phyloP scores from a whole-genome alignment of 331 rosid genomes.

The Cucumis variabilis region DNA sequence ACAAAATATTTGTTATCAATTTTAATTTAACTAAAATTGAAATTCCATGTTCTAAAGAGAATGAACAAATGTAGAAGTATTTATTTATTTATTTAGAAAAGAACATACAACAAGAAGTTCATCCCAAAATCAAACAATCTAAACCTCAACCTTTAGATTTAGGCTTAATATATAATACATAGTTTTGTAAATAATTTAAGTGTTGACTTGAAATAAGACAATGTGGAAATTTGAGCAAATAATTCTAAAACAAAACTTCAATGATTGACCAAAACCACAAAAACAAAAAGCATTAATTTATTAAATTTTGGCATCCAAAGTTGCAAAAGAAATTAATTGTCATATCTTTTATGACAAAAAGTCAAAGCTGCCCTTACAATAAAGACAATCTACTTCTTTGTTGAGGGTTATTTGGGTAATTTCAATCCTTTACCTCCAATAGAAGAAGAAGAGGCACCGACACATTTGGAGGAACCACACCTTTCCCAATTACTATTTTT shows the following conservation, averaged over 20 bases:
- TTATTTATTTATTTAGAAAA: too few relatives aligned
- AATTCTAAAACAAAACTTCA: not conserved
- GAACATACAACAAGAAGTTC: not conserved
- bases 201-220: not conserved
- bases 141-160: not conserved
- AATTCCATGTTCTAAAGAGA: too few relatives aligned
- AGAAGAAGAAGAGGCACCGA: constrained; percentile 26
- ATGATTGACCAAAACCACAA: constrained; percentile 12
- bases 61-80: too few relatives aligned
- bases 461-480: not conserved
- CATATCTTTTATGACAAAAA: not conserved
- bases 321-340: not conserved
- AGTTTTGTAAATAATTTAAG: not conserved
- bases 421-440: too few relatives aligned
- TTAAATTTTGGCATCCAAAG: constrained; percentile 24
- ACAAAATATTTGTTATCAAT: too few relatives aligned
- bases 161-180: not conserved
- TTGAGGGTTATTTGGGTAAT: not conserved
- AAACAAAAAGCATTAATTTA: constrained; percentile 17
- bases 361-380: constrained; percentile 1
- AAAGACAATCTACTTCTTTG: not conserved
- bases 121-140: not conserved
- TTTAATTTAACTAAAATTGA: too few relatives aligned
- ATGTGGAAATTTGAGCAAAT: not conserved
- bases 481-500: not conserved